Conservation (phyloP, 768 basidiomycete species). For the Boletus subparvulus region DNA sequence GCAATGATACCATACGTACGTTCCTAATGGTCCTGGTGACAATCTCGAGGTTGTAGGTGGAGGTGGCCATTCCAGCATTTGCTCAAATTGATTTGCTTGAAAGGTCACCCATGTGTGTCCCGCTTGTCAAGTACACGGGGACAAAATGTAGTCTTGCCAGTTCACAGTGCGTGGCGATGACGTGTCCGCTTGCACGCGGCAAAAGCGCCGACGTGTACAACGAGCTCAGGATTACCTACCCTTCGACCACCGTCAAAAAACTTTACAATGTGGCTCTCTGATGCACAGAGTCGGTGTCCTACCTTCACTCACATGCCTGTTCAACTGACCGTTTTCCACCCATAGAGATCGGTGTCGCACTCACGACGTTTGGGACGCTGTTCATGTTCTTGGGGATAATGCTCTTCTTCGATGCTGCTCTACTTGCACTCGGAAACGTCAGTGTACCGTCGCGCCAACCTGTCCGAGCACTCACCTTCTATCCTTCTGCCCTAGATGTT, state of each 20-base stretch:
- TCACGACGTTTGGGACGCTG: conserved; percentile 91
- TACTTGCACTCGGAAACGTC: conserved; percentile 97
- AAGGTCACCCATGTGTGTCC: not conserved
- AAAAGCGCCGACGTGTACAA: not conserved
- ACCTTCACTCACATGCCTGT: not conserved
- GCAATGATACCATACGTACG: conserved; percentile 9
- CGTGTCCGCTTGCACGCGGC: conserved; percentile 21
- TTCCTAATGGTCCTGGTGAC: not conserved
- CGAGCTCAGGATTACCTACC: not conserved
- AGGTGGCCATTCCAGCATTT: too few species aligned
- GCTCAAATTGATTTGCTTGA: not conserved
- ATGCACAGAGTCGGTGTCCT: conserved; percentile 44
- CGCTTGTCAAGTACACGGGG: not conserved
- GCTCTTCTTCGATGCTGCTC: conserved; percentile 93
- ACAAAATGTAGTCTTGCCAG: not conserved
- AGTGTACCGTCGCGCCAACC: conserved; percentile 23
- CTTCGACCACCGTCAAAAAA: conserved; percentile 5
- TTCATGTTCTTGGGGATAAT: conserved; percentile 97
- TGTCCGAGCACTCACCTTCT: not conserved
- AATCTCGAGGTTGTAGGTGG: not conserved
- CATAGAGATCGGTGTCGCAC: conserved; percentile 92
- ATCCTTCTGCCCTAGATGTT: conserved; percentile 62
- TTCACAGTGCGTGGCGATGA: conserved; percentile 17
- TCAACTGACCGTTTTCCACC: conserved; percentile 1
- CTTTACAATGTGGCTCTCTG: conserved; percentile 50